Evolutionary conservation across 495 filamentous ascomycete species (phyloP), one percentile per base, ranked within the genome.

Genomic region (Penicillium daleae): DNA sequence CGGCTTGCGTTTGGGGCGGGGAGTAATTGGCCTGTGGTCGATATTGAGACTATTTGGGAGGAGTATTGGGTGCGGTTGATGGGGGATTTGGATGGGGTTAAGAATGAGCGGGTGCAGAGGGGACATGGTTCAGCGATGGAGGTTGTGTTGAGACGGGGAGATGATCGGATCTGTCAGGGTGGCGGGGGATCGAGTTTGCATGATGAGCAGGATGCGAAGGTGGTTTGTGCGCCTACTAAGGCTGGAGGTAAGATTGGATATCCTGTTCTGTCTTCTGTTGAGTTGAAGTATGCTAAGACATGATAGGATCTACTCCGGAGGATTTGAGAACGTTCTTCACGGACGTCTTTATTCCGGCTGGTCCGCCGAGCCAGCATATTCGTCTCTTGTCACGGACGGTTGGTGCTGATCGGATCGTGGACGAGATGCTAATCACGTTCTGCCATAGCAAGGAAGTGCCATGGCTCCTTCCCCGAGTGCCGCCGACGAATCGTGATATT

Each of bases 391-490:
- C 87, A 10, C 80, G 92, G 29, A 95, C 92, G 0, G 74, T 86
- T 7, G 86, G 85, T 2, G 70, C 79, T 0, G 84, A 88, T 71
- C 79, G 81, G 13, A 75, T 89, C 6, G 84, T 85, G 8, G 86
- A 88, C 62, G 86, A 88, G 69, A 66, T 88, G 2, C 67, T 77
- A 31, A 69, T 85, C 48, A 66, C 80, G 2, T 93, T 93, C 66
- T 86, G 84, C 12, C 92, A 97, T 71, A 85, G 88, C 8, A 77
- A 82, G 6, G 81, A 83, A 46, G 84, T 96, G 22, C 87, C 89
- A 26, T 96, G 92, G 92, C 80, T 96, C 53, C 71, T 93, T 8
- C 92, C 92, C 3, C 85, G 85, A 0, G 80, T 96, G 4, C 83
- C 87, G 3, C 86, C 91, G 1, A 96, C 92, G 7, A 74, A 82